Base-by-base conservation (phyloP, 164 flowering plant genomes). In the Vitis rotundifolia region DNA sequence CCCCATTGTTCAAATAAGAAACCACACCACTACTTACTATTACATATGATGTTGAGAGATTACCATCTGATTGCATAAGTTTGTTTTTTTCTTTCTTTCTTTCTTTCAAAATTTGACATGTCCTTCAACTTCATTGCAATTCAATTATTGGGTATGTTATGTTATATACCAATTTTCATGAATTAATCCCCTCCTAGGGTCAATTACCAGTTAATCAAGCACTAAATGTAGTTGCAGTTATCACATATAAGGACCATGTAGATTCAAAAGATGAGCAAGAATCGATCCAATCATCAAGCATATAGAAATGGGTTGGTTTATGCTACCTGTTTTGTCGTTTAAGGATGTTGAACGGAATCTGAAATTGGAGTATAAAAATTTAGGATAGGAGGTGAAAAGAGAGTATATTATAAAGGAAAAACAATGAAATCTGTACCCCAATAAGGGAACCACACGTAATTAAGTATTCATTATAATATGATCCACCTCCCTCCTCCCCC, bases 391-490 rank as follows among this genome's bases (percentile, higher is more conserved):
- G 55, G 64, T 68, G 67, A 49, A 77, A 77, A 75, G 64, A 70
- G 60, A 54, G 73, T 44, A 29, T 59, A 26, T 52, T 69, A 14
- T 62, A 74, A n/a, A 69, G 53, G 53, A 63, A 80, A 82, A 80
- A 73, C 64, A 81, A 78, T 79, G 73, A 81, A 78, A 72, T 61
- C 9, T 91, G 97, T 85, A 80, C 78, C 80, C 93, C 93, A 88
- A 72, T 83, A 77, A 59, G 88, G 84, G 75, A 77, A 87, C 94
- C 77, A 71, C 52, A 51, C 61, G 51, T 16, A 79, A 81, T 85
- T 83, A 85, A 85, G 19, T 70, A 88, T 80, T 71, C 61, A 80
- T 64, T 79, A 74, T 53, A 58, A 68, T 75, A 80, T 74, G 29
- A 76, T 70, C 80, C 80, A 74, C 76, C 86, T 63, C 70, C 76